phyloP scores from a whole-genome alignment of 139 green algal genomes.

The Nannochloris sp. region DNA sequence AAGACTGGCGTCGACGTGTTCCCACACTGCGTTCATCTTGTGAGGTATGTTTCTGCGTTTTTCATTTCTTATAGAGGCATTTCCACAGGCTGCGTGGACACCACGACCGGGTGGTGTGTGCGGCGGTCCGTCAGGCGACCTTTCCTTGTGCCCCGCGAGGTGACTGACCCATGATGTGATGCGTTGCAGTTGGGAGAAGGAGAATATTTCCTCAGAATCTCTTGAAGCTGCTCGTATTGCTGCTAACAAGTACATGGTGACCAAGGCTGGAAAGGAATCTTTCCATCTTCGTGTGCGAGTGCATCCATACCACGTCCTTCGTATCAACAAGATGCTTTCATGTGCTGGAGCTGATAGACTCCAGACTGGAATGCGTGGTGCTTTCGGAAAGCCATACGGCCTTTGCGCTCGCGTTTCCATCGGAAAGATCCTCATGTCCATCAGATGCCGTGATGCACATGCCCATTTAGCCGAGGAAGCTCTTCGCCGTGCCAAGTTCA shows the following conservation, averaged over 20 bases:
- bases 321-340: slow-evolving; percentile 99
- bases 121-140: not conserved
- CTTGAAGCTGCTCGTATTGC: slow-evolving; percentile 96
- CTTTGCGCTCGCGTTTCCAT: slow-evolving; percentile 87
- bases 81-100: not conserved
- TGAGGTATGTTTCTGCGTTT: slow-evolving; percentile 50
- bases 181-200: slow-evolving; percentile 77
- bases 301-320: slow-evolving; percentile 98
- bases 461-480: slow-evolving; percentile 71
- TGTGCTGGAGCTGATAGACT: slow-evolving; percentile 97
- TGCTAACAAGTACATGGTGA: slow-evolving; percentile 99
- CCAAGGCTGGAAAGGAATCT: slow-evolving; percentile 92
- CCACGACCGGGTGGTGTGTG: not conserved
- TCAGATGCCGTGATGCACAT: slow-evolving; percentile 90
- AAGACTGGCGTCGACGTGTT: slow-evolving; percentile 85
- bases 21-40: slow-evolving; percentile 92
- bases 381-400: slow-evolving; percentile 94
- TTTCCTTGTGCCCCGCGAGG: too few species aligned
- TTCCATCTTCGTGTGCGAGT: slow-evolving; percentile 98
- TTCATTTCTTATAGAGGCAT: not conserved
- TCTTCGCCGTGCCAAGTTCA: slow-evolving; percentile 98
- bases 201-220: slow-evolving; percentile 78
- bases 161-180: slow-evolving; percentile 3
- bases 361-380: slow-evolving; percentile 96
- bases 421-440: slow-evolving; percentile 94